Evolutionary conservation across 1,139 yeast genomes (phyloP).

Genomic region (Pichia sp.): DNA sequence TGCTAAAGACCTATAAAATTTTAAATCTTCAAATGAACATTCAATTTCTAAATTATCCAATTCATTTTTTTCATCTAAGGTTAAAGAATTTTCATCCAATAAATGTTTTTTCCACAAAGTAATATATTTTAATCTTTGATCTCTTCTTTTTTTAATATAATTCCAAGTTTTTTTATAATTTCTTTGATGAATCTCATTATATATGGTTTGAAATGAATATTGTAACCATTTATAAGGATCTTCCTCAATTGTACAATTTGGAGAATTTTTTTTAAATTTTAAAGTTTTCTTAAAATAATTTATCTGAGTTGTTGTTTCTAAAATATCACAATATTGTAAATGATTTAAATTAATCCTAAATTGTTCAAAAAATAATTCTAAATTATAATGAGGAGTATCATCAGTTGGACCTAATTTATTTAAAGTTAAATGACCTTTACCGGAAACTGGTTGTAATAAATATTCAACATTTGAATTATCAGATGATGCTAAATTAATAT

Average conservation of each 20-base stretch:
- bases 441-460: constrained; percentile 81
- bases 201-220: constrained; percentile 69
- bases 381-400: constrained; percentile 61
- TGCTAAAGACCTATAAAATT: constrained; percentile 79
- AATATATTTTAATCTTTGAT: constrained; percentile 66
- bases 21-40: constrained; percentile 69
- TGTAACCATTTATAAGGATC: constrained; percentile 78
- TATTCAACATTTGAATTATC: constrained; percentile 43
- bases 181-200: constrained; percentile 73
- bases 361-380: constrained; percentile 79
- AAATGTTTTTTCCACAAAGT: constrained; percentile 56
- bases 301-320: constrained; percentile 77
- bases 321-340: constrained; percentile 73
- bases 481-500: constrained; percentile 30
- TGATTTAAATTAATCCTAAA: constrained; percentile 81
- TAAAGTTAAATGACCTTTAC: constrained; percentile 74
- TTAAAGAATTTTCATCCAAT: constrained; percentile 19
- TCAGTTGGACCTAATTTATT: constrained; percentile 75
- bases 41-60: constrained; percentile 52
- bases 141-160: constrained; percentile 62
- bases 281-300: constrained; percentile 74
- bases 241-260: constrained; percentile 51
- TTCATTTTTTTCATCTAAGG: constrained; percentile 34
- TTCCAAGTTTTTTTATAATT: constrained; percentile 90
- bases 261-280: constrained; percentile 67